phyloP scores from a whole-genome alignment of 163 green algal species.

The Scenedesmus sp. region DNA sequence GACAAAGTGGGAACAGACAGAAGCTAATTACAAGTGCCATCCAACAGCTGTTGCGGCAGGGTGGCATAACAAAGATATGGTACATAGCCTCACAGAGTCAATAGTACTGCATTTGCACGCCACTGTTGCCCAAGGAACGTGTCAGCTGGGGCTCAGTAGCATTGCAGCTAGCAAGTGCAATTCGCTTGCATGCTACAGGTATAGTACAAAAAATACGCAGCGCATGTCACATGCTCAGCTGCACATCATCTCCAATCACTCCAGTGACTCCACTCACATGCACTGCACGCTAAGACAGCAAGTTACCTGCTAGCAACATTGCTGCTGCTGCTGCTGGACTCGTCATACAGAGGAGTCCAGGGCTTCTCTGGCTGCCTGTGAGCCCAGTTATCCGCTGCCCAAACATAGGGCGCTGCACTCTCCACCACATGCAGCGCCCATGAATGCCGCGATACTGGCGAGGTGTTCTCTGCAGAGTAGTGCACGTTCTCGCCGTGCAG shows the following conservation, averaged over 20 bases:
- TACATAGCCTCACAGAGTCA: not conserved
- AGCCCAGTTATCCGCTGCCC: conserved; percentile 86
- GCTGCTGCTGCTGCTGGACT: conserved; percentile 3
- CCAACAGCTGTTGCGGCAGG: not conserved
- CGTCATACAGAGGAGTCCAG: conserved; percentile 80
- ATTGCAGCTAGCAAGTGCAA: not conserved
- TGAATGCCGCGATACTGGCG: conserved; percentile 81
- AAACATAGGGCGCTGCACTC: conserved; percentile 63
- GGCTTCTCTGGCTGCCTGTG: conserved; percentile 71
- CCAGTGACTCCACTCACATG: not conserved
- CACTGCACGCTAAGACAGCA: not conserved
- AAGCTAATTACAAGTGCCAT: not conserved
- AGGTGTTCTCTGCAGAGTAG: conserved; percentile 87
- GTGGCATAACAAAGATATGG: not conserved
- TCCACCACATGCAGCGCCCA: conserved; percentile 94
- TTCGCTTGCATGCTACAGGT: not conserved
- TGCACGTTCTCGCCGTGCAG: conserved; percentile 94
- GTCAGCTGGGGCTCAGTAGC: not conserved
- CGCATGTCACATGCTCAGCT: no score
- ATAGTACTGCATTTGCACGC: not conserved
- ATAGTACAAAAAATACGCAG: not conserved
- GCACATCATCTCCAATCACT: not conserved
- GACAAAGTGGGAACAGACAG: not conserved
- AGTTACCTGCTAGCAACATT: not conserved
- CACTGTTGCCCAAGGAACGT: not conserved